phyloP scores from a whole-genome alignment of 108 stramenopile species.

The Nannochloropsis oceanica region DNA sequence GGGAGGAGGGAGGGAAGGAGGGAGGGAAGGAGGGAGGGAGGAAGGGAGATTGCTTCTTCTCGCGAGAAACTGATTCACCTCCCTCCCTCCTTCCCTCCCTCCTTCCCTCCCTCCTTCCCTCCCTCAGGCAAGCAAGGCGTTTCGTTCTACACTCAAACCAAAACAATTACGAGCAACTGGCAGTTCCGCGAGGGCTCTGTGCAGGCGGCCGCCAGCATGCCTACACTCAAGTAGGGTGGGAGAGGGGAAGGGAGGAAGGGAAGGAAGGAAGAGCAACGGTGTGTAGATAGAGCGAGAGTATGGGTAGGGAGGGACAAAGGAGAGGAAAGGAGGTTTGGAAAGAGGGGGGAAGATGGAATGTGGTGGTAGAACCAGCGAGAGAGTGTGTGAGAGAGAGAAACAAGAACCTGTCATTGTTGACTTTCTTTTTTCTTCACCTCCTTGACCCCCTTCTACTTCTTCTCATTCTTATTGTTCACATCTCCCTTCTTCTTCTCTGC shows the following conservation, averaged over 20 bases:
- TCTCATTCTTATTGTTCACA: no score
- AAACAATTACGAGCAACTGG: conserved; percentile 86
- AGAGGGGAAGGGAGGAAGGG: background rate
- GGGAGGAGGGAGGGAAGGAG: background rate
- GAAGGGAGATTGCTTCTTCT: background rate
- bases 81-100: background rate
- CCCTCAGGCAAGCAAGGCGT: conserved; percentile 58
- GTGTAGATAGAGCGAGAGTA: background rate
- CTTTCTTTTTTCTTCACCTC: no score
- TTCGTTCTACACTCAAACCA: conserved; percentile 79
- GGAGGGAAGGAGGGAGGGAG: background rate
- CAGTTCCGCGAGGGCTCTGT: conserved; percentile 29
- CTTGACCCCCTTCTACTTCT: no score
- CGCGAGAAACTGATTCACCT: background rate
- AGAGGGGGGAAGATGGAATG: background rate
- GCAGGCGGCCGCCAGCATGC: conserved; percentile 59
- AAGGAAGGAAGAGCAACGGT: background rate
- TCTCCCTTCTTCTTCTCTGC: no score
- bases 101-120: background rate
- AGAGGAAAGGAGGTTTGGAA: background rate
- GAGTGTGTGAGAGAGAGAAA: no score
- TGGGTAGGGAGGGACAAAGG: background rate
- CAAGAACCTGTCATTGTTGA: no score
- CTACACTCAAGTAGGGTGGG: conserved; percentile 35
- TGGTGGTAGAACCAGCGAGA: background rate